Evolutionary conservation across 352 stramenopile genomes (phyloP).

Genomic region (Pythium graminicola): DNA sequence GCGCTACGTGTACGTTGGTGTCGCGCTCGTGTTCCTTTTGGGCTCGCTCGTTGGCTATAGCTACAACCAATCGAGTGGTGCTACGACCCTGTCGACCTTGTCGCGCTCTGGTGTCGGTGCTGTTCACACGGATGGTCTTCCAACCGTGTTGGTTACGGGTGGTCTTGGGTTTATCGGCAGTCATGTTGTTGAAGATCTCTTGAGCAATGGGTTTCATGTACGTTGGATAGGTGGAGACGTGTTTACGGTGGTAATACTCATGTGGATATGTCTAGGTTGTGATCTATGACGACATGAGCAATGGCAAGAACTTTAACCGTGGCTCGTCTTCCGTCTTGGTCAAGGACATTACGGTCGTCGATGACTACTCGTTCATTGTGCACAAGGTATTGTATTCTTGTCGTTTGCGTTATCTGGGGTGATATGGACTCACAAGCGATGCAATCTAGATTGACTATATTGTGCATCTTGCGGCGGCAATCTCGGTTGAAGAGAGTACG

Average conservation of each 20-base stretch:
- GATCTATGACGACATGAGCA: constrained; percentile 86
- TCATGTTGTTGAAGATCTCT: constrained; percentile 76
- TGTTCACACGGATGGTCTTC: constrained; percentile 30
- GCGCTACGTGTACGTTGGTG: constrained; percentile 65
- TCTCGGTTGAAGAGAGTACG: constrained; percentile 82
- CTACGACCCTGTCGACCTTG: constrained; percentile 13
- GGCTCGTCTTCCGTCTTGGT: constrained; percentile 61
- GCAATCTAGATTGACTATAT: constrained; percentile 73
- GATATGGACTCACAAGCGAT: neutral
- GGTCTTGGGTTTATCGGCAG: constrained; percentile 81
- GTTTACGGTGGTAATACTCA: neutral
- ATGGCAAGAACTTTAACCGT: constrained; percentile 82
- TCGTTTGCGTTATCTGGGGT: neutral
- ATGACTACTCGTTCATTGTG: constrained; percentile 75
- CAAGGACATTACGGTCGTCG: constrained; percentile 78
- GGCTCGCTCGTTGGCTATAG: constrained; percentile 61
- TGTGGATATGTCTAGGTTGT: constrained; percentile 39
- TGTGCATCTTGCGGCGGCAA: constrained; percentile 74
- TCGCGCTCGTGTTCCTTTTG: constrained; percentile 53
- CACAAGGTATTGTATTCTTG: constrained; percentile 42
- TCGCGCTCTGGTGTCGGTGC: constrained; percentile 21
- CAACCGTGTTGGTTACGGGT: constrained; percentile 71
- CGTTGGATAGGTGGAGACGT: constrained; percentile 3
- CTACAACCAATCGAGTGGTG: constrained; percentile 34
- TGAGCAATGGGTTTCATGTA: constrained; percentile 72